phyloP scores from a whole-genome alignment of 2,329 filamentous ascomycete genomes.

The Trichoderma arundinaceum region DNA sequence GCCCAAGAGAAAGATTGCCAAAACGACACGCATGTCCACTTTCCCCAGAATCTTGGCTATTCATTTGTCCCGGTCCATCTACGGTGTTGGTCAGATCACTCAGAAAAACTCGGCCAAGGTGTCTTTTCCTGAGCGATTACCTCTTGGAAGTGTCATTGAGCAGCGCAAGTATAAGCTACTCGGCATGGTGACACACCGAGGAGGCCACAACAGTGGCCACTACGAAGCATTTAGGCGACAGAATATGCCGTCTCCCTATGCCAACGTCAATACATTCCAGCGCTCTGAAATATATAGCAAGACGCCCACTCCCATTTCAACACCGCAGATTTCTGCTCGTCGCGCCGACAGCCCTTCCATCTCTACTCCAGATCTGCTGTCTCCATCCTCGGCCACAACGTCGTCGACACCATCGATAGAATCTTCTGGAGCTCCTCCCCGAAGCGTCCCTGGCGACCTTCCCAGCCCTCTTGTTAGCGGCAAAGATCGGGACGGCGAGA shows the following conservation, averaged over 20 bases:
- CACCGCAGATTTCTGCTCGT: conserved; percentile 52
- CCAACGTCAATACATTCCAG: conserved; percentile 80
- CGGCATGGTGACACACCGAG: conserved; percentile 90
- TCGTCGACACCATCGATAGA: conserved; percentile 49
- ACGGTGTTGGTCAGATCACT: conserved; percentile 75
- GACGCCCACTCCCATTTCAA: conserved; percentile 59
- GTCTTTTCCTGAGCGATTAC: conserved; percentile 83
- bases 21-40: conserved; percentile 82
- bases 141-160: conserved; percentile 78
- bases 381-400: conserved; percentile 44
- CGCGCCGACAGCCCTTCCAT: conserved; percentile 50
- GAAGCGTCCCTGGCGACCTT: conserved; percentile 43
- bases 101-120: conserved; percentile 96
- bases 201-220: conserved; percentile 93
- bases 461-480: conserved; percentile 33
- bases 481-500: conserved; percentile 53
- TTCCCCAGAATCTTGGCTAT: conserved; percentile 92
- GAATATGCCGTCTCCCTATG: conserved; percentile 76
- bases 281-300: conserved; percentile 74
- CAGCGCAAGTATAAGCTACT: conserved; percentile 83
- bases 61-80: conserved; percentile 92
- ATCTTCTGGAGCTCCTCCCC: conserved; percentile 40
- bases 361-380: conserved; percentile 56
- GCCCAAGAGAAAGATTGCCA: conserved; percentile 82
- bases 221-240: conserved; percentile 96